Conservation (phyloP, 495 filamentous ascomycete species). For the Melanomma pulvis-pyrius region DNA sequence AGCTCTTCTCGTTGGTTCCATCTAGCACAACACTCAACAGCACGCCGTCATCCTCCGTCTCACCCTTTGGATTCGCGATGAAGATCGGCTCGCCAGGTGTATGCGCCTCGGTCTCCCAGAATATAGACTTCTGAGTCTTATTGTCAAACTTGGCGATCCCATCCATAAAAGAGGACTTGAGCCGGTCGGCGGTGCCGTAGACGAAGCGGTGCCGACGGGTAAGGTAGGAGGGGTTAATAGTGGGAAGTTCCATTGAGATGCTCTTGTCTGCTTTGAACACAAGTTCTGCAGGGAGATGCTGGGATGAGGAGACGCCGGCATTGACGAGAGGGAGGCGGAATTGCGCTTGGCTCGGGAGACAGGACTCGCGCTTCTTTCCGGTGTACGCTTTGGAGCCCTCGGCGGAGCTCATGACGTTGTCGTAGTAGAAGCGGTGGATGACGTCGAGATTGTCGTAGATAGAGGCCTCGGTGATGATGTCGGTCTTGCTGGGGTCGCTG, state of each 20-base stretch:
- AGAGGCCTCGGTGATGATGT: conserved; percentile 62
- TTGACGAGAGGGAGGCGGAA: conserved; percentile 53
- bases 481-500: conserved; percentile 45
- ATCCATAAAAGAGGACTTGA: conserved; percentile 65
- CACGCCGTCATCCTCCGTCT: conserved; percentile 69
- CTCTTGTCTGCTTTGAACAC: conserved; percentile 24
- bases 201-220: conserved; percentile 63
- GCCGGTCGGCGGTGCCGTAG: conserved; percentile 62
- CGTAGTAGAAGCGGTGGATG: conserved; percentile 54
- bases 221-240: conserved; percentile 62
- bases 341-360: conserved; percentile 48
- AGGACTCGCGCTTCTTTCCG: conserved; percentile 25
- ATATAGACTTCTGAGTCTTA: conserved; percentile 50
- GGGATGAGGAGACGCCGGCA: conserved; percentile 16
- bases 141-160: conserved; percentile 70
- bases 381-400: neutral
- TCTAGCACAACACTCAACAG: conserved; percentile 74
- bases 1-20: conserved; percentile 63
- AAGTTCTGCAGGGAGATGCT: conserved; percentile 54
- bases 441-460: conserved; percentile 58
- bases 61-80: conserved; percentile 54
- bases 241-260: conserved; percentile 49
- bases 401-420: conserved; percentile 52
- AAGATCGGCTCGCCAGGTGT: conserved; percentile 78
- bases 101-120: conserved; percentile 65